Evolutionary conservation across 106 monocot genomes (phyloP), one percentile per base, ranked within the genome.

Genomic region (Triglochin maritima): DNA sequence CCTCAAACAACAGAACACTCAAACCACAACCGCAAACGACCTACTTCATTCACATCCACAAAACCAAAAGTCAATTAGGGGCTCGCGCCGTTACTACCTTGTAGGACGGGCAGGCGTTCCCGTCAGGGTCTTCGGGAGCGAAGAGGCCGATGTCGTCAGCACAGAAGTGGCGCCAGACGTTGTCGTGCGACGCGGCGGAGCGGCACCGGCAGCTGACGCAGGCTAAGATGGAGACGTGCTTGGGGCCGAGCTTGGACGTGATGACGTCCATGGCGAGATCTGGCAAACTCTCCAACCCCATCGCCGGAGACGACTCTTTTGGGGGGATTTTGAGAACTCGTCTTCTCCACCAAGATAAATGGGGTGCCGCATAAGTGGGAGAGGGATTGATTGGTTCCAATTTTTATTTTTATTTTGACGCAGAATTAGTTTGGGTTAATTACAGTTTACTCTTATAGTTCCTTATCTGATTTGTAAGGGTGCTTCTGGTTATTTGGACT

Each of bases 131-230:
- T 1, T 45, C 17, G 29, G 81, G 81, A 6, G 52, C 52, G 7
- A 50, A 44, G 69, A 85, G 75, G 57, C 66, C 78, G 75, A 85
- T 71, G 42, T 85, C 81, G 7, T 42, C 13, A 54, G 15, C 44
- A 68, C 75, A 81, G 76, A 78, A 72, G 56, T 44, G 10, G 53
- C 72, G 67, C 85, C 85, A 85, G 47, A 85, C 50, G 54, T 50
- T 13, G 6, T 85, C 85, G 54, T 81, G 71, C 46, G 64, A 69
- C 50, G 85, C 75, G 11, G 49, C 56, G 52, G 60, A 58, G 44
- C 67, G 57, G 57, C 78, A 78, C 13, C 59, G 51, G 57, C 17
- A 41, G 76, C 81, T 85, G 74, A 72, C 85, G 66, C 81, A 81
- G 60, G 81, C 68, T 11, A 85, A 4, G 44, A 49, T 56, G 53